Evolutionary conservation across 176 grass and related monocot species (phyloP).

Genomic region (Bolboschoenus planiculmis): DNA sequence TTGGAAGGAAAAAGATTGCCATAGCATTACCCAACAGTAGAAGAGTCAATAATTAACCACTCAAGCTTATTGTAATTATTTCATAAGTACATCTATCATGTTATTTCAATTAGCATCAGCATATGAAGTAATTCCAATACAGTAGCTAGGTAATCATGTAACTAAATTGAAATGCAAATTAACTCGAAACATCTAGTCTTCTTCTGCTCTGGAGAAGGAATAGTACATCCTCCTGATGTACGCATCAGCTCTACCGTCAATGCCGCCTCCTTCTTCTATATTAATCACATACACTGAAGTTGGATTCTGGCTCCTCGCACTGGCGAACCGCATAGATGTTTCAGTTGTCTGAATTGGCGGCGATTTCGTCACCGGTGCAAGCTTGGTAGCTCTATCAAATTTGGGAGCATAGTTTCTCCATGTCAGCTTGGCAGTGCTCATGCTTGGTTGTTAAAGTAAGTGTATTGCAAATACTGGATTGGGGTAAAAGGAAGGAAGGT

Average conservation of each 20-base stretch:
- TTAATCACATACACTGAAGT: slow-evolving; percentile 6
- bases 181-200: not conserved
- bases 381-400: not conserved
- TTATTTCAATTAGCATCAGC: not conserved
- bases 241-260: slow-evolving; percentile 4
- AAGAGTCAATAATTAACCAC: not conserved
- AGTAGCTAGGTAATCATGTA: not conserved
- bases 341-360: not conserved
- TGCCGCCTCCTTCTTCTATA: not conserved
- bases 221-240: slow-evolving; percentile 7
- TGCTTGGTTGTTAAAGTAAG: not conserved
- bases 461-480: not conserved
- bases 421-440: not conserved
- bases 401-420: not conserved
- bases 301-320: not conserved
- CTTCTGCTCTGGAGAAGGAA: not conserved
- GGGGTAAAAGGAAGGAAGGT: not conserved
- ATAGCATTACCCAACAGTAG: not conserved
- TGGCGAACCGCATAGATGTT: not conserved
- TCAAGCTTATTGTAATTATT: not conserved
- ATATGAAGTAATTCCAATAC: not conserved
- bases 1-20: not conserved
- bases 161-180: no score
- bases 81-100: not conserved
- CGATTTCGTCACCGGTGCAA: not conserved